Evolutionary conservation across 768 basidiomycete genomes (phyloP), one percentile per base, ranked within the genome.

Genomic region (Pleurotus ostreatus): DNA sequence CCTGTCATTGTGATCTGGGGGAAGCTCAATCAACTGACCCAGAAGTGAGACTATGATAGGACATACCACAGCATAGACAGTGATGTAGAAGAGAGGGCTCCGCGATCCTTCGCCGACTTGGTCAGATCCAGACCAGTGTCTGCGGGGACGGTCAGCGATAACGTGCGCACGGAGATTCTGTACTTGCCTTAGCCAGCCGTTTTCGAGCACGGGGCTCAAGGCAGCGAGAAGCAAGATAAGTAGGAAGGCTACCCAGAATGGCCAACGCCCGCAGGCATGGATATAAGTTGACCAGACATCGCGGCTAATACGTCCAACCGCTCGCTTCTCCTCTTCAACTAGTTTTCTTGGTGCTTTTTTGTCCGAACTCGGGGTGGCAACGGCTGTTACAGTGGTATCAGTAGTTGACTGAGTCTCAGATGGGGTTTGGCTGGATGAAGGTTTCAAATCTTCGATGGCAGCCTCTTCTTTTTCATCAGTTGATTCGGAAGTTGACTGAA

Each of bases 301-400:
- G 56, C 76, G 71, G 47, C 79, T 70, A 53, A 92, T 88, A 46
- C 85, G 78, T 3, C 89, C 89, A 43, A 84, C 82, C 1, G 86
- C 88, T n/a, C 89, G 79, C 58, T 80, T 82, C 66, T 92, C 89
- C 63, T 92, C 90, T 62, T 96, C 93, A 5, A 95, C 74, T 46
- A 95, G 78, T 66, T 94, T 95, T 38, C 92, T 78, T 0, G 93
- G 88, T 1, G 77, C 64, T 64, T 84, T 89, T 66, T 78, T 82
- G 55, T 70, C 68, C 15, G 63, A 63, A 41, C 26, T 53, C n/a
- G 51, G n/a, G 41, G 51, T 13, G 34, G 78, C 46, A 75, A 74
- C 30, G 26, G 64, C 58, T 20, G 65, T 40, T 44, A 51, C 51
- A 13, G 52, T 45, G 59, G 63, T 30, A 30, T 60, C 57, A 53